These are phyloP conservation scores for Sporisorium graminicola DNA, from an alignment of 1,284 basidiomycete genomes.

Conservation along the genomic window DNA sequence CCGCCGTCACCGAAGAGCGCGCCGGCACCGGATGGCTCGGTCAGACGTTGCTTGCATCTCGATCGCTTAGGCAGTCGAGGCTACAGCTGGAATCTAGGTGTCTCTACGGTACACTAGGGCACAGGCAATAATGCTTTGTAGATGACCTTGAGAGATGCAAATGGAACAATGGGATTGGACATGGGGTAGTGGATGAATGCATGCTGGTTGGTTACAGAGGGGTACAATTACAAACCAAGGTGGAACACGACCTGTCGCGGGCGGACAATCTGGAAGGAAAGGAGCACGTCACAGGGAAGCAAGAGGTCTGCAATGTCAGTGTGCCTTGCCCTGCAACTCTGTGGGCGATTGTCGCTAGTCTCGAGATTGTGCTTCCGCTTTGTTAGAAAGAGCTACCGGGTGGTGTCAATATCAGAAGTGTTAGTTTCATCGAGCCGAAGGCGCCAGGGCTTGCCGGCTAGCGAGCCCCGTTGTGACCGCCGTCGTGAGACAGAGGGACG, in stretches of 20 bases:
- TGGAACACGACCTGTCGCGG: neutral
- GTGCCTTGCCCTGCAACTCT: neutral
- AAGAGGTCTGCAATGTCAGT: neutral
- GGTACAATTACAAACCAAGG: neutral
- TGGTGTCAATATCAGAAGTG: conserved; percentile 41
- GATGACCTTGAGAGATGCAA: neutral
- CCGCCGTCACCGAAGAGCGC: too few species aligned
- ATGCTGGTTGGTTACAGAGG: conserved; percentile 1
- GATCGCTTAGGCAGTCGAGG: too few species aligned
- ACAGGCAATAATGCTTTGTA: neutral
- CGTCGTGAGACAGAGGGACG: conserved; percentile 32
- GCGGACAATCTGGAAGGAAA: neutral
- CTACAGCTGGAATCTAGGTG: too few species aligned
- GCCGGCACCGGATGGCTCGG: neutral
- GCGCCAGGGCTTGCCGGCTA: conserved; percentile 62
- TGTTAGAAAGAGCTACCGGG: neutral
- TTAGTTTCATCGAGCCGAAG: conserved; percentile 52
- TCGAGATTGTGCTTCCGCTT: conserved; percentile 1
- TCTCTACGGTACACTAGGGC: too few species aligned
- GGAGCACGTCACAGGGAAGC: neutral
- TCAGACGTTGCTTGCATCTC: neutral
- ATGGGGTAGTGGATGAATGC: neutral
- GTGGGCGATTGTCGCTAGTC: neutral
- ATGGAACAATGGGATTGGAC: neutral
- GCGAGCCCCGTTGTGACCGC: conserved; percentile 59